Percentiles rank a stretch among this genome's conserved stretches.
Conservation (phyloP, 129 eudicot species). For the Apium graveolens region DNA sequence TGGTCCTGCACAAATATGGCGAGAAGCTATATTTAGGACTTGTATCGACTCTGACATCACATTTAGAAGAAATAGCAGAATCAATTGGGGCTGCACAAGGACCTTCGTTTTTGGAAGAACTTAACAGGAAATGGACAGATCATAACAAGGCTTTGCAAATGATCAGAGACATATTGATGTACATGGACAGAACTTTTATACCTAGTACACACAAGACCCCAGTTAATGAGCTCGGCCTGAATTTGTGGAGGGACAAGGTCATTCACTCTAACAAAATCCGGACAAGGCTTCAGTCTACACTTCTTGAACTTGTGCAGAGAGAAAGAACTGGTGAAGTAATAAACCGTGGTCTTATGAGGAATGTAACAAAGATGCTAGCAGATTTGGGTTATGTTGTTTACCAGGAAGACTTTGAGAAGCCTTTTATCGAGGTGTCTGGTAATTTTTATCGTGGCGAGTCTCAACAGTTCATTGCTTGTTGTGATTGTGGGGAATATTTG, state of each 20-base stretch:
- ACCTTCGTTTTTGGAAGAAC: constrained; percentile 48
- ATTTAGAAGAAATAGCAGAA: constrained; percentile 44
- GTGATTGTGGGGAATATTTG: constrained; percentile 59
- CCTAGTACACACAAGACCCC: constrained; percentile 66
- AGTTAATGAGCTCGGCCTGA: constrained; percentile 57
- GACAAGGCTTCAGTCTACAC: constrained; percentile 41
- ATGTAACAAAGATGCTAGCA: constrained; percentile 54
- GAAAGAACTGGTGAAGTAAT: constrained; percentile 58
- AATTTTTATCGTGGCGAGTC: constrained; percentile 56
- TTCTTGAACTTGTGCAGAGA: constrained; percentile 43
- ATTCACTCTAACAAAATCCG: constrained; percentile 42
- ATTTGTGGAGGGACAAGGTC: constrained; percentile 54
- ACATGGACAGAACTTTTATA: constrained; percentile 67
- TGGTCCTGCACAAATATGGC: constrained; percentile 66
- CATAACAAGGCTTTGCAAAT: constrained; percentile 67
- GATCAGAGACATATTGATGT: constrained; percentile 67
- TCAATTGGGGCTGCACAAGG: constrained; percentile 53
- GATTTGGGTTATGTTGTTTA: constrained; percentile 53
- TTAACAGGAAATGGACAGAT: constrained; percentile 55
- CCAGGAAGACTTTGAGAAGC: constrained; percentile 59
- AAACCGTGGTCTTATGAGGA: constrained; percentile 59
- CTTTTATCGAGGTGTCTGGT: constrained; percentile 46
- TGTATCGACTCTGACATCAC: constrained; percentile 50
- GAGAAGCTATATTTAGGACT: constrained; percentile 60
- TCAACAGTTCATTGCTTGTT: constrained; percentile 49